Evolutionary conservation across 1,139 yeast species (phyloP).

Genomic region (Taphrina communis): DNA sequence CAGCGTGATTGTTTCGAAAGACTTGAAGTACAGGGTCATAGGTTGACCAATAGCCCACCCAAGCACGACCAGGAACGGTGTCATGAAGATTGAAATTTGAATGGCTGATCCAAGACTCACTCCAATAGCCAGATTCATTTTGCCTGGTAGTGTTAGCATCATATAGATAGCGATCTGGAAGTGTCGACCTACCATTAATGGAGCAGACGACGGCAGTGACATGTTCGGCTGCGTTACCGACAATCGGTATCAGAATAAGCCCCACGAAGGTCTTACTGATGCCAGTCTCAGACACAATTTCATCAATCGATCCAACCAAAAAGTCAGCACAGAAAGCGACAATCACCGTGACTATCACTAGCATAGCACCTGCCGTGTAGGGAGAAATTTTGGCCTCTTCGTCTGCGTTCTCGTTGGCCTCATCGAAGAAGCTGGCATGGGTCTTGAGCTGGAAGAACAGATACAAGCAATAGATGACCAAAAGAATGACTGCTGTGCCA

Average conservation of each 20-base stretch:
- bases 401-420: conserved; percentile 48
- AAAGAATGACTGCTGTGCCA: conserved; percentile 80
- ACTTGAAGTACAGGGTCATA: conserved; percentile 88
- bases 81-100: conserved; percentile 91
- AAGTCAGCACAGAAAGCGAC: conserved; percentile 93
- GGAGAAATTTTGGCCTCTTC: conserved; percentile 43
- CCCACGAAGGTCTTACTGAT: conserved; percentile 95
- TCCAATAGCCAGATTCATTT: conserved; percentile 96
- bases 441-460: conserved; percentile 87
- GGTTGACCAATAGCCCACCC: conserved; percentile 84
- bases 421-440: conserved; percentile 63
- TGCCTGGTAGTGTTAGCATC: conserved; percentile 6
- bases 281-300: conserved; percentile 80
- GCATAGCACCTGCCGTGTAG: conserved; percentile 50
- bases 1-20: conserved; percentile 90
- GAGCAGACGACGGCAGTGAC: conserved; percentile 96
- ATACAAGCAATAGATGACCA: conserved; percentile 75
- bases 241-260: conserved; percentile 89
- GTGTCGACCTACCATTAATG: conserved; percentile 57
- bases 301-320: conserved; percentile 90
- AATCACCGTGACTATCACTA: conserved; percentile 70
- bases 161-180: not conserved
- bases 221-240: conserved; percentile 98
- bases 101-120: conserved; percentile 96
- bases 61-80: conserved; percentile 89